Evolutionary conservation across 2,329 filamentous ascomycete species (phyloP), one percentile per base, ranked within the genome.

Genomic region (Botryosphaeria agaves): DNA sequence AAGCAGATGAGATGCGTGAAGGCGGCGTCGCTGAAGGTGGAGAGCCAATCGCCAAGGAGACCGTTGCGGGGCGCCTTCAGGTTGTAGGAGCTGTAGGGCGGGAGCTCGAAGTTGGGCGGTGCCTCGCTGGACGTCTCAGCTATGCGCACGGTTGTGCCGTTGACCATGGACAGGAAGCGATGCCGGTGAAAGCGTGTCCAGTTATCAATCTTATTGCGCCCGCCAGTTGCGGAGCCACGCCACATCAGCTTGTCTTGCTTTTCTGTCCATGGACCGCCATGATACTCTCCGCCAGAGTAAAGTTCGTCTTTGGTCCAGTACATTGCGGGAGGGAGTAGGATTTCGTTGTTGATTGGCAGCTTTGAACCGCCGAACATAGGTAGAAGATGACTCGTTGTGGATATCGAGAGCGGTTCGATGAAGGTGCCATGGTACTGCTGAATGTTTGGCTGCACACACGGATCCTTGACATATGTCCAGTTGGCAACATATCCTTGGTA

Each of bases 121-220:
- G 38, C 37, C 14, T 40, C 47, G 29, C 41, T 38, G 32, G 47
- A 47, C 11, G 51, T 42, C 39, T 75, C 66, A 3, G 65, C 66
- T 5, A 50, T 44, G 5, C 44, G 42, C 3, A 78, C 57, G 33
- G 61, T 63, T 5, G 73, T 77, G 7, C 59, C 66, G 41, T 84
- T 83, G 43, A 74, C 66, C 72, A 83, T 77, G 27, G 71, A 61
- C 2, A 82, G 65, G 44, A 84, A 80, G 2, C 79, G 73, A 44
- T 83, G 78, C 3, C 78, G 69, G 38, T 84, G 77, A 43, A 82
- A 83, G 0, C 71, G 66, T 7, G 60, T 66, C 78, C 78, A 84
- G 41, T 73, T 82, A 17, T 62, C 48, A 16, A 44, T 42, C 14
- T 44, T 51, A 38, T 62, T 61, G 5, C 58, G 50, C 2, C 62